These are phyloP conservation scores for Colletotrichum nymphaeae DNA, from an alignment of 2,329 filamentous ascomycete species.

Conservation along the genomic window DNA sequence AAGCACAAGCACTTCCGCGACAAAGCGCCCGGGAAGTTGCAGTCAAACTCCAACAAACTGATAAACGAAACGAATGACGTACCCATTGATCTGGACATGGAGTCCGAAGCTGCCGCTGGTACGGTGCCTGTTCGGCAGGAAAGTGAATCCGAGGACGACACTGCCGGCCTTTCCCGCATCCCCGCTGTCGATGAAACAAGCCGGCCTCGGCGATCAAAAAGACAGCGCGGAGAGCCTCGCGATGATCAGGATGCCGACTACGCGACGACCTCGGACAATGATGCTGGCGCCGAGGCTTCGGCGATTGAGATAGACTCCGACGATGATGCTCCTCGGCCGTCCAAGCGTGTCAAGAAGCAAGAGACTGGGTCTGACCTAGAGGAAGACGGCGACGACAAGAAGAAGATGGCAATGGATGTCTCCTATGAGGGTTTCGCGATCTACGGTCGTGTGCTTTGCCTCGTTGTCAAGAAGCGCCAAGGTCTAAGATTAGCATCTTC, in stretches of 20 bases:
- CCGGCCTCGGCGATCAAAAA: conserved; percentile 37
- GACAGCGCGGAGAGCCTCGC: conserved; percentile 43
- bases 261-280: conserved; percentile 44
- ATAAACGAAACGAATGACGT: conserved; percentile 66
- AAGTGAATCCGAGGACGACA: conserved; percentile 67
- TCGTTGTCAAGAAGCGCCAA: conserved; percentile 85
- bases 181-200: conserved; percentile 53
- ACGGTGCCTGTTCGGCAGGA: conserved; percentile 63
- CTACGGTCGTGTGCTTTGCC: conserved; percentile 90
- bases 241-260: conserved; percentile 42
- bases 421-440: conserved; percentile 97
- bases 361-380: conserved; percentile 42
- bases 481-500: conserved; percentile 51
- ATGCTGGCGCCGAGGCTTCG: conserved; percentile 44
- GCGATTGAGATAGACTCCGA: conserved; percentile 53
- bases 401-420: conserved; percentile 88
- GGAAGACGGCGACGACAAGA: conserved; percentile 76
- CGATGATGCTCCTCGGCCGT: conserved; percentile 51
- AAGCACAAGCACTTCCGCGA: conserved; percentile 85
- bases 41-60: conserved; percentile 72
- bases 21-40: conserved; percentile 62
- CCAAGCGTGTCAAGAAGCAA: conserved; percentile 58
- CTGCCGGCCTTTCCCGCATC: conserved; percentile 65
- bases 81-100: conserved; percentile 63
- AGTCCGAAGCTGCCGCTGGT: conserved; percentile 47